Base-by-base conservation (phyloP, 2,329 filamentous ascomycete genomes). In the Hansfordia pulvinata region DNA sequence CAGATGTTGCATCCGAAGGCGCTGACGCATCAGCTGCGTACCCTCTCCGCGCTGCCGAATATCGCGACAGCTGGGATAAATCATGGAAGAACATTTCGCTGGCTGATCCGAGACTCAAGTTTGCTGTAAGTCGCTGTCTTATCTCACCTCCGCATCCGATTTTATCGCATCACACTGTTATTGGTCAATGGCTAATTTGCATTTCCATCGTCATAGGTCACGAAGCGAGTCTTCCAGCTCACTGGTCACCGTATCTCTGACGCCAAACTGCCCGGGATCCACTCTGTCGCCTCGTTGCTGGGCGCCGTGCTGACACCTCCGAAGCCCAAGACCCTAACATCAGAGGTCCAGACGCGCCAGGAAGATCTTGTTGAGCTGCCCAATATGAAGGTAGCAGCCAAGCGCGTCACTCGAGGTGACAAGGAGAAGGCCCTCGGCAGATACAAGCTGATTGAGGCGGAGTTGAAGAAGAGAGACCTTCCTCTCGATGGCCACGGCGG, bases 221-320 rank as follows among this genome's bases (percentile, higher is more conserved):
- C 76, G 42, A 93, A 93, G 56, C 76, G 83, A 32, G 58, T 85
- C 34, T 72, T 78, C 49, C 80, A 90, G 49, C 62, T 93, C 33
- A 86, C 78, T n/a, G 82, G 83, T 33, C 69, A 75, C 34, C 68
- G 71, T 32, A 61, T 93, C 37, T 62, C 79, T 10, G 88, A 94
- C 52, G 60, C 69, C 24, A 64, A 68, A 38, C 65, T 92, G 33
- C 54, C 58, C 26, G 56, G 60, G 23, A 59, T 72, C 33, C 52
- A 50, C 27, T 74, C 63, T 7, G 58, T 72, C 19, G 56, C 60
- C 29, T 50, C 62, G 16, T 50, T 82, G 27, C 50, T 81, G 21
- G 53, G 58, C 15, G 50, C 68, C 23, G 52, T 77, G 3, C 44
- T 60, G 32, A 62, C 56, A 35, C 60, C 62, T 15, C 61, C 67